Base-by-base conservation (phyloP, 2,329 filamentous ascomycete genomes). In the Diaporthe sp. region DNA sequence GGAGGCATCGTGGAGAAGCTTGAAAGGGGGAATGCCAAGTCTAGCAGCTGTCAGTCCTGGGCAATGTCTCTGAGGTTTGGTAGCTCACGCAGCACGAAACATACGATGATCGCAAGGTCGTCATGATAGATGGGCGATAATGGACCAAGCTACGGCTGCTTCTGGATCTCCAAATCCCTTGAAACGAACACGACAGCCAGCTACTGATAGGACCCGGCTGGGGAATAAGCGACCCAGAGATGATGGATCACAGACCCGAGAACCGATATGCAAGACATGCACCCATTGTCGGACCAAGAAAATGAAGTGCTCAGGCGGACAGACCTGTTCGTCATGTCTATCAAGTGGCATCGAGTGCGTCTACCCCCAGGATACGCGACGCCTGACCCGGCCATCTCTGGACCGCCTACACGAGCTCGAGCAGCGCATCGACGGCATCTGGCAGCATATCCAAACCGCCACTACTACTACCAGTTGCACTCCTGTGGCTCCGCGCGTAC, bases 371-470 rank as follows among this genome's bases (percentile, higher is more conserved):
- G 60, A 63, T 4, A 63, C 60, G 7, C 39, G 60, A n/a, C 60
- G 60, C 10, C 5, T 63, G 17, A 44, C 39, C 3, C 60, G 60
- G n/a, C 60, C 60, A 22, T 44, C 60, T 47, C 2, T 20, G 15
- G 60, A 63, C 60, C 37, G 60, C 0, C 37, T 63, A 2, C 9
- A 28, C 6, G 60, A 31, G 37, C 60, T 63, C 9, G 60, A 63
- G 60, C 39, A 63, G 42, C 60, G 60, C 17, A 63, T 63, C 60
- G 39, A 63, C 15, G 58, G n/a, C 25, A 44, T 63, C 39, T 63
- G 60, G 60, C 39, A 63, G 39, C 60, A 63, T 17, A 63, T 63
- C 7, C 60, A 61, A 61, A 31, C 31, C 31, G n/a, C 58, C 58
- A 10, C 37, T n/a, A 42, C 22, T 25, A 28, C 13, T 22, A 10